Evolutionary conservation across 495 filamentous ascomycete genomes (phyloP), one percentile per base, ranked within the genome.

Genomic region (Trichoderma orchidacearum): DNA sequence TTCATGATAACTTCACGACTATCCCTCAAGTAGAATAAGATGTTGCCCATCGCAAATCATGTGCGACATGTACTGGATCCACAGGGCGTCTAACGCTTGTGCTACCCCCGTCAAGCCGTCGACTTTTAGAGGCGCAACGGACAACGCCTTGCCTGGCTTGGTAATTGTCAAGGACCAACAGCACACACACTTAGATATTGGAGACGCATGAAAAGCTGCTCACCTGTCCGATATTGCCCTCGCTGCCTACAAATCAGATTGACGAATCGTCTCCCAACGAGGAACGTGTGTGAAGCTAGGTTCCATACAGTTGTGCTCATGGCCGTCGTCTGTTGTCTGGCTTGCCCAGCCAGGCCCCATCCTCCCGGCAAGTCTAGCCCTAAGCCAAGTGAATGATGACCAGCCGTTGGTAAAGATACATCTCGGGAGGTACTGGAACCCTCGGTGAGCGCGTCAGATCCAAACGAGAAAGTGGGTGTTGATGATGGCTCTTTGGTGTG

Each of bases 11-110:
- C 41, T 25, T 48, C 41, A 48, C 41, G 21, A 13, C 41, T 23
- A 48, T 48, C 13, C 41, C 21, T 17, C 41, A 48, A 48, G 41
- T 8, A 48, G 41, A 27, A 27, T 48, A 48, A 48, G 41, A 48
- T 23, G 41, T 25, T 48, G 18, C 7, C 27, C 41, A 23, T 23
- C 27, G 41, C 41, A 23, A 23, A 48, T 48, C 41, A 48, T 48
- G 41, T 48, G 41, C 41, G 41, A 48, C 41, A 48, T 48, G 21
- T 23, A 21, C 13, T 25, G 21, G 41, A 48, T 48, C 41, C 41
- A 48, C 41, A 48, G 41, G 41, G 41, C 41, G 41, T 48, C 41
- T 48, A 48, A 48, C 41, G 41, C 41, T 48, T 48, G 41, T 48
- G 41, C 23, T 48, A 48, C 41, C 41, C 41, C 41, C 41, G 41